Conservation (phyloP, 1,139 yeast genomes). For the Saccharomyces hybrid region DNA sequence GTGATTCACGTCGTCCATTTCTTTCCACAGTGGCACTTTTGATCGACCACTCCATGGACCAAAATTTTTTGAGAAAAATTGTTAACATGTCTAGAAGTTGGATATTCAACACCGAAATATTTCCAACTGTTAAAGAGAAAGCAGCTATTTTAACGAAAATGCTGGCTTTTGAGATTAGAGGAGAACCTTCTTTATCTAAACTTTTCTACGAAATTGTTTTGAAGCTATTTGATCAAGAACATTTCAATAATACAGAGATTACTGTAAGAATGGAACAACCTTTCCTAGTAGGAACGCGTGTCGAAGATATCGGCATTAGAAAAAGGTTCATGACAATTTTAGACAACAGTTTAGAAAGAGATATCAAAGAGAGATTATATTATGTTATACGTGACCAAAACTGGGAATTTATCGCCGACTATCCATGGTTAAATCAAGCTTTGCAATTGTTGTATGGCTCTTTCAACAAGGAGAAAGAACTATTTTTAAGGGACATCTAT, state of each 20-base stretch:
- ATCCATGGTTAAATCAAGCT: conserved; percentile 93
- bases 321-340: conserved; percentile 73
- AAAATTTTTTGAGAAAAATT: conserved; percentile 64
- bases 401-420: conserved; percentile 92
- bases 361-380: conserved; percentile 68
- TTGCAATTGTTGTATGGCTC: conserved; percentile 78
- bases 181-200: conserved; percentile 71
- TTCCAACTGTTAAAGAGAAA: conserved; percentile 93
- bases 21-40: conserved; percentile 79
- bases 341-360: conserved; percentile 71
- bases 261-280: conserved; percentile 97
- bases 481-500: conserved; percentile 45
- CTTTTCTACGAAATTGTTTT: conserved; percentile 81
- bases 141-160: conserved; percentile 90
- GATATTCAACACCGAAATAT: conserved; percentile 83
- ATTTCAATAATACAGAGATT: conserved; percentile 75
- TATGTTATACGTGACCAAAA: conserved; percentile 88
- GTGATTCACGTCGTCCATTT: conserved; percentile 88
- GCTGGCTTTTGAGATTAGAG: conserved; percentile 86
- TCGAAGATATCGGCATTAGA: conserved; percentile 69
- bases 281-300: conserved; percentile 84
- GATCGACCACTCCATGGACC: conserved; percentile 81
- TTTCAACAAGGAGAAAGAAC: conserved; percentile 44
- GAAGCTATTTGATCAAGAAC: conserved; percentile 77
- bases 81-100: conserved; percentile 74